phyloP scores from a whole-genome alignment of 352 stramenopile species.

The Pythium guiyangense region DNA sequence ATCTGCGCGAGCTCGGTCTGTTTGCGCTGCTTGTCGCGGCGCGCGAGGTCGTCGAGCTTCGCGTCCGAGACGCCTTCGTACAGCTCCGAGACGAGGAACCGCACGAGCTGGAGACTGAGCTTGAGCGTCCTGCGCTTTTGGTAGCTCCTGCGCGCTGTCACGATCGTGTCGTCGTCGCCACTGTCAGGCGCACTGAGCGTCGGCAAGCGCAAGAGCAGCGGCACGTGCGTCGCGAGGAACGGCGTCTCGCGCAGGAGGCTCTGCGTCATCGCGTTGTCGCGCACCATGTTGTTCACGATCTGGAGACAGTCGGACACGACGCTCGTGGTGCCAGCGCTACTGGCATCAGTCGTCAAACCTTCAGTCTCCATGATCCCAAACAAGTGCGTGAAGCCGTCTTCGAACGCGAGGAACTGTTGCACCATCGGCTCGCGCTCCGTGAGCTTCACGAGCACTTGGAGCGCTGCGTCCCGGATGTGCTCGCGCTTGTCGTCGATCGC shows the following conservation, averaged over 20 bases:
- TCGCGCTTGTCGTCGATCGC: conserved; percentile 71
- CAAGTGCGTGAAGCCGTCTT: conserved; percentile 69
- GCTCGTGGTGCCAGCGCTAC: conserved; percentile 16
- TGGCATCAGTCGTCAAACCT: conserved; percentile 16
- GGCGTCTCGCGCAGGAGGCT: conserved; percentile 61
- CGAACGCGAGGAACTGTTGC: conserved; percentile 80
- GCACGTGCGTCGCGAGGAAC: conserved; percentile 48
- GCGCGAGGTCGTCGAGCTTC: conserved; percentile 49
- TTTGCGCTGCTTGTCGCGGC: conserved; percentile 46
- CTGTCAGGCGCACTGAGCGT: conserved; percentile 8
- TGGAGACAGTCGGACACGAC: conserved; percentile 72
- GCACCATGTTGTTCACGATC: conserved; percentile 78
- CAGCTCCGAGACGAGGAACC: conserved; percentile 49
- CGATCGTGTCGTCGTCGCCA: conserved; percentile 13
- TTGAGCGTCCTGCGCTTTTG: conserved; percentile 59
- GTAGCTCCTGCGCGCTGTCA: conserved; percentile 15
- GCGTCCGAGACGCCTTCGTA: conserved; percentile 44
- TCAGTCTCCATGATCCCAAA: conserved; percentile 78
- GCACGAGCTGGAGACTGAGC: conserved; percentile 58
- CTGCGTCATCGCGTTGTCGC: conserved; percentile 78
- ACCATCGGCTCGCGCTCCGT: conserved; percentile 63
- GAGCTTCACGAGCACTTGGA: conserved; percentile 65
- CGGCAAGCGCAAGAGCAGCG: conserved; percentile 36
- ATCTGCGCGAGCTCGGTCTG: conserved; percentile 35
- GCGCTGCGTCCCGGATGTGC: conserved; percentile 72